A percentile compares a stretch with the other conserved stretches of the same genome.
phyloP scores from a whole-genome alignment of 441 rosid genomes.

The Erysimum pusillum region DNA sequence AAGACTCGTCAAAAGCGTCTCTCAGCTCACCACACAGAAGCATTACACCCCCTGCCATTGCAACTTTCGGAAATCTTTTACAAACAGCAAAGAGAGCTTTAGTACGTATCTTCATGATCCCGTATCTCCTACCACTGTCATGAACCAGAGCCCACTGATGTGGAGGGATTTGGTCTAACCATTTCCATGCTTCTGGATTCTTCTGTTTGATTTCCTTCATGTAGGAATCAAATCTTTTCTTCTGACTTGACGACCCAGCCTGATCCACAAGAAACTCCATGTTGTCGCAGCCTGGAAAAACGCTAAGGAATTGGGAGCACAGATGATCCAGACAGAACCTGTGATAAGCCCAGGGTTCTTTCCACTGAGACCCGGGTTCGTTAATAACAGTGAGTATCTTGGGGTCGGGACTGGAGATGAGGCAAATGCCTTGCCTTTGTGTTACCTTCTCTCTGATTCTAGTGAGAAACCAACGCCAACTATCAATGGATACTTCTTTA shows the following conservation, averaged over 20 bases:
- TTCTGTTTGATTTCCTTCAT: neutral
- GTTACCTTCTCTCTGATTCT: neutral
- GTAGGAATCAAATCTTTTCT: neutral
- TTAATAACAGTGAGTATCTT: neutral
- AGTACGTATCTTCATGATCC: neutral
- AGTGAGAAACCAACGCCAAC: conserved; percentile 3
- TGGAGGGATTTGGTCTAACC: neutral
- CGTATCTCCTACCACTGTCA: conserved; percentile 3
- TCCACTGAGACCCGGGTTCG: neutral
- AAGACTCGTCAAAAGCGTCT: neutral
- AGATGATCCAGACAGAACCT: neutral
- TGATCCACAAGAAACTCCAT: neutral
- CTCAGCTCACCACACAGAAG: neutral
- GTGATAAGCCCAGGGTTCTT: neutral
- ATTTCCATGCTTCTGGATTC: neutral
- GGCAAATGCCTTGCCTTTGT: conserved; percentile 1
- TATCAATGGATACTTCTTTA: neutral
- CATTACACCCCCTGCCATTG: neutral
- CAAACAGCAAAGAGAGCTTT: neutral
- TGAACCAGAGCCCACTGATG: conserved; percentile 3
- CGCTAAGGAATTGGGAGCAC: neutral
- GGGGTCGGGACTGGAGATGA: neutral
- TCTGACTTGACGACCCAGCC: neutral
- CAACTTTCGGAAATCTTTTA: neutral
- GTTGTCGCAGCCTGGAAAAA: neutral